Evolutionary conservation across 2,329 filamentous ascomycete genomes (phyloP).

Genomic region (Emergomyces africanus): DNA sequence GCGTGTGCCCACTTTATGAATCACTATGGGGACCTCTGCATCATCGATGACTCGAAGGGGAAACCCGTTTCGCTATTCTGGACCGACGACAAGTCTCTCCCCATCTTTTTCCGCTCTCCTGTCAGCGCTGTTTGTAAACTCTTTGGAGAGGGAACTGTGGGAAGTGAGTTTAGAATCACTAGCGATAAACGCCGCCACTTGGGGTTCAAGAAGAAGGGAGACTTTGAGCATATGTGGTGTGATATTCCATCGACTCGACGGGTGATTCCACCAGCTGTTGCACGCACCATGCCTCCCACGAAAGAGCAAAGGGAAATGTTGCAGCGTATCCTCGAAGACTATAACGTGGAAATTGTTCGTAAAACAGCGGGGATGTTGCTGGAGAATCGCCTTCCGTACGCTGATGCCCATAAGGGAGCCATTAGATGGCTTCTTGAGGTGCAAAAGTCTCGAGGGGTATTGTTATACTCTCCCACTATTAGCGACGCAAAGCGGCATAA

Average conservation of each 20-base stretch:
- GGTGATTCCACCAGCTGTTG: background rate
- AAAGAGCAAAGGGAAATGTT: background rate
- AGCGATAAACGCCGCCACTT: background rate
- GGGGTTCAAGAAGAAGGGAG: background rate
- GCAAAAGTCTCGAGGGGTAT: background rate
- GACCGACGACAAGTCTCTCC: background rate
- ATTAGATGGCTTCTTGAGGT: background rate
- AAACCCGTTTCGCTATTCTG: background rate
- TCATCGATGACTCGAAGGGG: background rate
- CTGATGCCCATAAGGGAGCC: background rate
- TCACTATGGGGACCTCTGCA: background rate
- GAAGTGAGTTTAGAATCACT: background rate
- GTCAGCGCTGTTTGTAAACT: background rate
- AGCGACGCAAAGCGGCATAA: background rate
- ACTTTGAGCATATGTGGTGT: background rate
- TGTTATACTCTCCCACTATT: background rate
- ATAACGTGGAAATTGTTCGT: background rate
- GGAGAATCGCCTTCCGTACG: background rate
- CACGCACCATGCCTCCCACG: background rate
- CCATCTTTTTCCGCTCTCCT: background rate
- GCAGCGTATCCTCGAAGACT: background rate
- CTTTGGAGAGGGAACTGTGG: background rate
- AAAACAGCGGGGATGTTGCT: background rate
- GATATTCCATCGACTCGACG: background rate
- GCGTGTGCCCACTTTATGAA: background rate